These are phyloP conservation scores for Chaetoscypha palmicola DNA, from an alignment of 2,329 filamentous ascomycete species.

Conservation along the genomic window DNA sequence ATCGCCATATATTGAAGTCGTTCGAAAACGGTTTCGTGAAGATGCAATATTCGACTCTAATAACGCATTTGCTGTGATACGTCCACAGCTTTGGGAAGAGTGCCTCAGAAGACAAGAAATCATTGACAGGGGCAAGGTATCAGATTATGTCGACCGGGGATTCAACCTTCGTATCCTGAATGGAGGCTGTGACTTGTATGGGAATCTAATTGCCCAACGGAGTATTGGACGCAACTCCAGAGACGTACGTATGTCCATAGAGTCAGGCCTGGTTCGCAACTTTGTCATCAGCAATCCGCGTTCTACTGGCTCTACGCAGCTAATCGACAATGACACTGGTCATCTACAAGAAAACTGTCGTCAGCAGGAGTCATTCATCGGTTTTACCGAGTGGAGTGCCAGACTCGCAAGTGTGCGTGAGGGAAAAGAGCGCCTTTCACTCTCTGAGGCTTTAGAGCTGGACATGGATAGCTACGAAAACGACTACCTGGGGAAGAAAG, in stretches of 20 bases:
- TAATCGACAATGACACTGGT: too few species aligned
- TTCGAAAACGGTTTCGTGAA: not conserved
- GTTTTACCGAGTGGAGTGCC: not conserved
- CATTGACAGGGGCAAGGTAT: not conserved
- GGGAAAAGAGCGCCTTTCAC: not conserved
- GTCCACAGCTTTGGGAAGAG: slow-evolving; percentile 3
- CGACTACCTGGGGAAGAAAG: not conserved
- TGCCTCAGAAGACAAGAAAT: slow-evolving; percentile 1
- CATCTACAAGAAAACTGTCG: too few species aligned
- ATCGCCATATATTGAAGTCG: not conserved
- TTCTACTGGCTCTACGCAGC: too few species aligned
- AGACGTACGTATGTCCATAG: too few species aligned
- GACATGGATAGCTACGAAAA: not conserved
- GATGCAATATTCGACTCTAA: not conserved
- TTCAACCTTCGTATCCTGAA: too few species aligned
- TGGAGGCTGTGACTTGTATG: too few species aligned
- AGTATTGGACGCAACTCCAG: too few species aligned
- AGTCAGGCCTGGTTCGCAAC: too few species aligned
- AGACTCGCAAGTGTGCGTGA: too few species aligned
- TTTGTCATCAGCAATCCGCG: too few species aligned
- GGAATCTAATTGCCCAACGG: too few species aligned
- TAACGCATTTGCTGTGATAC: not conserved
- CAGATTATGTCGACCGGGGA: not conserved
- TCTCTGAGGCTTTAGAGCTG: not conserved
- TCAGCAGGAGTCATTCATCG: too few species aligned